Conservation (phyloP, 2,329 filamentous ascomycete species). For the Calonectria ilicicola region DNA sequence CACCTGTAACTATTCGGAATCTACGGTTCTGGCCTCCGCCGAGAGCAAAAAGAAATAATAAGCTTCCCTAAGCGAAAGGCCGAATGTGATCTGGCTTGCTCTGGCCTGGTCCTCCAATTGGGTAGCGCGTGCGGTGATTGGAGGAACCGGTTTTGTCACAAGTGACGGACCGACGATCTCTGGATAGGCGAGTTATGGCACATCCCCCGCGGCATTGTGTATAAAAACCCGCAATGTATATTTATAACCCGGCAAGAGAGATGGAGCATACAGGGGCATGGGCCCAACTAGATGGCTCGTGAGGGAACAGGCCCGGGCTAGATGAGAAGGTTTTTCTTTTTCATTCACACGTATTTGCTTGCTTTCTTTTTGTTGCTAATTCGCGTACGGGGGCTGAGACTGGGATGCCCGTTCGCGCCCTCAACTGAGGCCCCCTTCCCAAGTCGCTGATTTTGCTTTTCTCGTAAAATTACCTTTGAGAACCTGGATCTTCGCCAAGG, state of each 20-base stretch:
- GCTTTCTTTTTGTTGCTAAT: conserved; percentile 14
- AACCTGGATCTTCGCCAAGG: neutral
- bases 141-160: conserved; percentile 27
- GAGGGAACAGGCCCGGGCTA: neutral
- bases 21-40: neutral
- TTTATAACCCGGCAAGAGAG: conserved; percentile 4
- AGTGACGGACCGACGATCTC: conserved; percentile 31
- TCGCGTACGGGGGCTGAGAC: conserved; percentile 18
- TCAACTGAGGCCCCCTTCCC: conserved; percentile 1
- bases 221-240: neutral
- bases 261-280: neutral
- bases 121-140: conserved; percentile 8
- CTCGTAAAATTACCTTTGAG: conserved; percentile 8
- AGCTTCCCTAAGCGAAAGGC: conserved; percentile 5
- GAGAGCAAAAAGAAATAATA: conserved; percentile 20
- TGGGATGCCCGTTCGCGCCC: conserved; percentile 12
- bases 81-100: conserved; percentile 13
- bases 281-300: neutral
- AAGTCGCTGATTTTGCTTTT: conserved; percentile 17
- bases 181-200: conserved; percentile 6
- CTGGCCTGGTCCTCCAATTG: conserved; percentile 2
- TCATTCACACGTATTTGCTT: neutral
- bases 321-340: conserved; percentile 3
- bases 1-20: conserved; percentile 17
- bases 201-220: neutral